Base-by-base conservation (phyloP, 257 asterid genomes). In the Rehmannia glutinosa region DNA sequence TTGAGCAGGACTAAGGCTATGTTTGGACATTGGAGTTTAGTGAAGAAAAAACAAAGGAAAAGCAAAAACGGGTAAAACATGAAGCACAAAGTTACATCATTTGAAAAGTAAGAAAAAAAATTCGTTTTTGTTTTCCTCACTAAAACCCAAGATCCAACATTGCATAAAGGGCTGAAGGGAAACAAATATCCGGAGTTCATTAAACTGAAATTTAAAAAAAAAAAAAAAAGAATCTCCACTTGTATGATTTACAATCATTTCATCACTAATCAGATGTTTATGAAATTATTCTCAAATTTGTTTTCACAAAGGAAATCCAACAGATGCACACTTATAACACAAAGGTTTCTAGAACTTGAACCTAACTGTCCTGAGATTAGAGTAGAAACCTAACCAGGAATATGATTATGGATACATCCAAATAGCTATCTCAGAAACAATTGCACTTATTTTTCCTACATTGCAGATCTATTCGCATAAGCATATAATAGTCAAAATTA, bases 101-200 rank as follows among this genome's bases (percentile, higher is more conserved):
- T 36, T 52, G 61, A 55, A n/a, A n/a, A 41, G 5, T 33, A 49
- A 51, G 62, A 70, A 28, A 2, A 56, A n/a, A n/a, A n/a, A n/a
- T n/a, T n/a, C n/a, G n/a, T n/a, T n/a, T n/a, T n/a, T n/a, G n/a
- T n/a, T n/a, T n/a, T n/a, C n/a, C n/a, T n/a, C n/a, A n/a, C n/a
- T n/a, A n/a, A n/a, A 35, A 35, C 15, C 16, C 55, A 53, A 67
- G 71, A 66, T 21, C 62, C 66, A 43, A 47, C 25, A 19, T 16
- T 13, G 2, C 2, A 19, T 25, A 5, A 10, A 17, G 23, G 24
- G 64, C 20, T 49, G 2, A 64, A 64, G n/a, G 42, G 4, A 17
- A 54, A 33, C 2, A 25, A 15, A 41, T 30, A 8, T 45, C 9
- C 23, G 39, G 8, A 53, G 39, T 5, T 21, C 20, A 59, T n/a